These are phyloP conservation scores for Allodekkera sacchari DNA, from an alignment of 805 yeast species.

Conservation along the genomic window DNA sequence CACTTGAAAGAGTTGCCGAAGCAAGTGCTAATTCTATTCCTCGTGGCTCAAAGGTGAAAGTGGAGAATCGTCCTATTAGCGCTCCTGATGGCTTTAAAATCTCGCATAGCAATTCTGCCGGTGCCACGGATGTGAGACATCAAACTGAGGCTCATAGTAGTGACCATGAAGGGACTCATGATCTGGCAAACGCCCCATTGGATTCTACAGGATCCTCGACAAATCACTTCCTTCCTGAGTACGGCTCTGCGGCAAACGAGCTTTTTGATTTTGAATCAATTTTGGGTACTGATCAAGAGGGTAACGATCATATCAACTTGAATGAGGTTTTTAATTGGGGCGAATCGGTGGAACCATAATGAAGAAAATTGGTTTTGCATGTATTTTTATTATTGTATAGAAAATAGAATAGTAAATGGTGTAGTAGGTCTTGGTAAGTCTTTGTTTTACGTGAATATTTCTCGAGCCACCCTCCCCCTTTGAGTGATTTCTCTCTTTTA, in stretches of 20 bases:
- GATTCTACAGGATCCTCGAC: no score
- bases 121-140: no score
- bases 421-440: not conserved
- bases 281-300: conserved; percentile 31
- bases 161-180: no score
- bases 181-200: no score
- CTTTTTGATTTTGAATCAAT: conserved; percentile 37
- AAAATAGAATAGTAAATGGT: not conserved
- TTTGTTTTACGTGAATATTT: not conserved
- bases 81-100: no score
- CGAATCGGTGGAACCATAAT: conserved; percentile 33
- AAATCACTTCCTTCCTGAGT: conserved; percentile 21
- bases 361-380: conserved; percentile 1
- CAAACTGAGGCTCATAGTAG: no score
- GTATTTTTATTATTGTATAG: not conserved
- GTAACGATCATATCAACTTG: conserved; percentile 25
- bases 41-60: no score
- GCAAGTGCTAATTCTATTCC: no score
- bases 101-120: no score
- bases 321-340: conserved; percentile 31
- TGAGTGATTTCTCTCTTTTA: no score
- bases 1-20: conserved; percentile 6
- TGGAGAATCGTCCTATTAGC: no score
- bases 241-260: conserved; percentile 28
- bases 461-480: no score